phyloP scores from a whole-genome alignment of 2,329 filamentous ascomycete species.

The Akanthomyces uredinophilus region DNA sequence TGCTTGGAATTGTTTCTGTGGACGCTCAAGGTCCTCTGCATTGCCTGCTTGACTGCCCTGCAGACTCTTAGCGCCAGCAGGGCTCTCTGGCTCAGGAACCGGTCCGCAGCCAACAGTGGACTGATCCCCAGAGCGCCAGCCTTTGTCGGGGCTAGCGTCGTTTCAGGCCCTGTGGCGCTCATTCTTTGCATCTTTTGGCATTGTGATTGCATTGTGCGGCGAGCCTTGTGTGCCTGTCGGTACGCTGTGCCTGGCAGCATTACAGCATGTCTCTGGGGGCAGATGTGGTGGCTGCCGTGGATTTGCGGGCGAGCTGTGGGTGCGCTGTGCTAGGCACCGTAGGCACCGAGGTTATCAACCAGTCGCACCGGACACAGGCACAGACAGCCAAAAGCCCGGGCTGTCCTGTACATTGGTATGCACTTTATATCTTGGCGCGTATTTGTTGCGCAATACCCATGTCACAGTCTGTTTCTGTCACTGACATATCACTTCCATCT shows the following conservation, averaged over 20 bases:
- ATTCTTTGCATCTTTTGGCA: not conserved
- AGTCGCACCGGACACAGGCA: no score
- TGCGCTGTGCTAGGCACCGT: no score
- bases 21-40: not conserved
- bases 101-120: not conserved
- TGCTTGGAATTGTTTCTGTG: not conserved
- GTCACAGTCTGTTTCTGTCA: not conserved
- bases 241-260: not conserved
- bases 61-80: not conserved
- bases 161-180: slow-evolving; percentile 6
- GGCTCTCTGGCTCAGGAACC: slow-evolving; percentile 5
- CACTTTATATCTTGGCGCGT: not conserved
- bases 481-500: no score
- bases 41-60: not conserved
- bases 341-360: no score
- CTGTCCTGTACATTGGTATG: not conserved
- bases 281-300: not conserved
- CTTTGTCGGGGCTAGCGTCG: slow-evolving; percentile 4
- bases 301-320: not conserved
- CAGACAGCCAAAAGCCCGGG: no score
- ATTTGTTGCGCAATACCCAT: not conserved
- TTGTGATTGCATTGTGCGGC: not conserved
- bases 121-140: slow-evolving; percentile 4
- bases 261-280: not conserved
- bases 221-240: not conserved